phyloP scores from a whole-genome alignment of 2,329 filamentous ascomycete genomes.

The Microdochium bolleyi region DNA sequence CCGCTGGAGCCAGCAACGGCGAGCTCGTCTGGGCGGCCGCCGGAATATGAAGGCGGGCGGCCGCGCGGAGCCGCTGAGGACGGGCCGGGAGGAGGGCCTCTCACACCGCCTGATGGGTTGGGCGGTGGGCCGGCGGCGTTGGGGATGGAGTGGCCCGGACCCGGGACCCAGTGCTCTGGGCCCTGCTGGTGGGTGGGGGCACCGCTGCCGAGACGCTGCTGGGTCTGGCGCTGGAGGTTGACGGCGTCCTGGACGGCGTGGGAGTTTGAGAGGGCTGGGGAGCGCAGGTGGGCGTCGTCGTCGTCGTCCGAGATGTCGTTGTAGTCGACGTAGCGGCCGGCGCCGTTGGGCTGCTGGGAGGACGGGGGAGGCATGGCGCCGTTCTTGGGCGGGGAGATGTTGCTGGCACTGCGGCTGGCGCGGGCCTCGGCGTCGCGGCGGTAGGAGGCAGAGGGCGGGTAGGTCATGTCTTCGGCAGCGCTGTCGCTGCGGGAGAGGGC shows the following conservation, averaged over 20 bases:
- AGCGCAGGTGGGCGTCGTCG: neutral
- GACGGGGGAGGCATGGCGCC: neutral
- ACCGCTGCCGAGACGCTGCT: neutral
- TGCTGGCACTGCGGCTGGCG: neutral
- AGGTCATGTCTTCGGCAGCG: neutral
- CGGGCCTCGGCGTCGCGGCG: neutral
- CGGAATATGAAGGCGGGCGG: neutral
- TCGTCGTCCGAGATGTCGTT: constrained; percentile 1
- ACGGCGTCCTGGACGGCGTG: neutral
- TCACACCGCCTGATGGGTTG: neutral
- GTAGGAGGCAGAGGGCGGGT: neutral
- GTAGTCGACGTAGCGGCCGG: neutral
- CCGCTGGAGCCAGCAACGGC: neutral
- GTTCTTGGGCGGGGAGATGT: neutral
- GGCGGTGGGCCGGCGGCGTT: neutral
- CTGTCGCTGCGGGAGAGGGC: neutral
- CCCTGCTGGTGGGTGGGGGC: neutral
- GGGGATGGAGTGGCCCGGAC: neutral
- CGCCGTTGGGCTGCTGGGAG: neutral
- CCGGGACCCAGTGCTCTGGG: neutral
- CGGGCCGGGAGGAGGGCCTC: neutral
- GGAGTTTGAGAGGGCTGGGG: neutral
- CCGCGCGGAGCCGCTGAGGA: neutral
- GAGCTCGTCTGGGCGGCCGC: neutral
- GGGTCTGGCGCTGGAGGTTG: neutral